Evolutionary conservation across 768 basidiomycete species (phyloP).

Genomic region (Suillus subalutaceus): DNA sequence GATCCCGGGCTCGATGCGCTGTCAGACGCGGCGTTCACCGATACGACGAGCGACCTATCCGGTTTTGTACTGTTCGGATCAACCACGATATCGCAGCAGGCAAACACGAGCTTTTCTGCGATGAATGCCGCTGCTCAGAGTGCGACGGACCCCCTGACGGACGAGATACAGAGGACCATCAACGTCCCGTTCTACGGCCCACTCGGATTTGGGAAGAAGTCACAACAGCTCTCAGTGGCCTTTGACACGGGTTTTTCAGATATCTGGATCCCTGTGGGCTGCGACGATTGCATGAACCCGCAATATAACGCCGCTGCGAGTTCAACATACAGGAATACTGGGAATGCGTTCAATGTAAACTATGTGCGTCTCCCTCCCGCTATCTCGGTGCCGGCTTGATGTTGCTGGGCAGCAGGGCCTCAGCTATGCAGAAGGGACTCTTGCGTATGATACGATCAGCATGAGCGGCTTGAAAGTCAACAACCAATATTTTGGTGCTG

Average conservation of each 20-base stretch:
- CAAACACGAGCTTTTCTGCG: neutral
- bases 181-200: constrained; percentile 51
- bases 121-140: constrained; percentile 3
- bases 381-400: neutral
- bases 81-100: neutral
- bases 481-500: constrained; percentile 61
- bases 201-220: constrained; percentile 55
- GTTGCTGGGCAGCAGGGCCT: constrained; percentile 42
- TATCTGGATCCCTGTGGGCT: constrained; percentile 55
- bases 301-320: constrained; percentile 45
- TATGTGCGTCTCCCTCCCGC: constrained; percentile 43
- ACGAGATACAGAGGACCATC: constrained; percentile 39
- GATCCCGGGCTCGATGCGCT: neutral
- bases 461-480: constrained; percentile 47
- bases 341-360: constrained; percentile 37
- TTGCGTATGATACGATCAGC: constrained; percentile 53
- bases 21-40: neutral
- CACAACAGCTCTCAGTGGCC: constrained; percentile 56
- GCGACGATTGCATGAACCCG: constrained; percentile 39
- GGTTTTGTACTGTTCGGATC: neutral
- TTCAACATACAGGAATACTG: constrained; percentile 41
- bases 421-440: constrained; percentile 52
- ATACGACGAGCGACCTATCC: neutral
- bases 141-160: constrained; percentile 31
- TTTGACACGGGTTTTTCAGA: constrained; percentile 74